Percentiles rank a stretch among this genome's conserved stretches.
Conservation (phyloP, 2,329 filamentous ascomycete genomes). For the Seiridium unicorne region DNA sequence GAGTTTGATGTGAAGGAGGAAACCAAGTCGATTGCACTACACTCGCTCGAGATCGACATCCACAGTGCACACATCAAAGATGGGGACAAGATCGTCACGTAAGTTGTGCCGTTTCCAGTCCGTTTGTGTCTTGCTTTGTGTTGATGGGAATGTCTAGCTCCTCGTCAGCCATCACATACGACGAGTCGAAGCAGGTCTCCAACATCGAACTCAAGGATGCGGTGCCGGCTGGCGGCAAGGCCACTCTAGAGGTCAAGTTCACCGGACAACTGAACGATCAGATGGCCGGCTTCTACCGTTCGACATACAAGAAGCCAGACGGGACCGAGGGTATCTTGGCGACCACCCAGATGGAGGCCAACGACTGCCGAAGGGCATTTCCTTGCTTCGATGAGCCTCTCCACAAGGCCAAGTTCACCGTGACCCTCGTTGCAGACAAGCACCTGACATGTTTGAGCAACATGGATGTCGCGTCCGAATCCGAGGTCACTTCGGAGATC, state of each 20-base stretch:
- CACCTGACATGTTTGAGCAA: constrained; percentile 90
- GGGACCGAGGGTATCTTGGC: constrained; percentile 81
- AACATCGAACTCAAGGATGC: constrained; percentile 76
- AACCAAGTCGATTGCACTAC: constrained; percentile 79
- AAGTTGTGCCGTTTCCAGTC: constrained; percentile 13
- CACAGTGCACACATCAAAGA: constrained; percentile 68
- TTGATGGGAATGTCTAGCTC: constrained; percentile 42
- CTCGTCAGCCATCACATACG: constrained; percentile 67
- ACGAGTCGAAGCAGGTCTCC: constrained; percentile 78
- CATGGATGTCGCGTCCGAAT: constrained; percentile 88
- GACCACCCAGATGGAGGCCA: constrained; percentile 94
- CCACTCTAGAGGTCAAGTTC: constrained; percentile 74
- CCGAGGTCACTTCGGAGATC: constrained; percentile 64
- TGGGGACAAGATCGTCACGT: constrained; percentile 52
- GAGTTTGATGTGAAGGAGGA: constrained; percentile 86
- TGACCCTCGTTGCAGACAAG: constrained; percentile 89
- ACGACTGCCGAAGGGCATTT: constrained; percentile 88
- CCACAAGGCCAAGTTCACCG: constrained; percentile 87
- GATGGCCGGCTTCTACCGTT: constrained; percentile 97
- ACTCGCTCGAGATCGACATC: constrained; percentile 84
- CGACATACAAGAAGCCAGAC: constrained; percentile 81
- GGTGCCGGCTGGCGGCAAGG: constrained; percentile 73
- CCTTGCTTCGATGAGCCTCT: constrained; percentile 96
- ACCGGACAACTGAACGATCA: constrained; percentile 81
- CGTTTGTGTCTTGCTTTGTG: background rate